phyloP scores from a whole-genome alignment of 192 early-diverging fungal species.

The Haplosporangium gracile region DNA sequence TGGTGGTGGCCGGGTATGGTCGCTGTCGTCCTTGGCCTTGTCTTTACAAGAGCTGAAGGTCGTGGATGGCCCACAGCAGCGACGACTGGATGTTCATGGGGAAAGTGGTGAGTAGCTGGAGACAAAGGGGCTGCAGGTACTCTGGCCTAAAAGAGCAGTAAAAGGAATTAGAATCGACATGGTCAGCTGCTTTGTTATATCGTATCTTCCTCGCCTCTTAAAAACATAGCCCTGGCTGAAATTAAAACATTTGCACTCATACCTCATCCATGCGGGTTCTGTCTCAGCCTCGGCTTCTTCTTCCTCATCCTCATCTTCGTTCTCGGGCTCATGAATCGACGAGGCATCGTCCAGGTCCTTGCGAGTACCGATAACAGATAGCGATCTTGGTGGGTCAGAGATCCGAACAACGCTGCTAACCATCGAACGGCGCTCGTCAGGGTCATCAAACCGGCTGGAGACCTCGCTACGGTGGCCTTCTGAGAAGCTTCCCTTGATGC shows the following conservation, averaged over 20 bases:
- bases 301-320: slow-evolving; percentile 15
- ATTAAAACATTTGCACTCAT: background rate
- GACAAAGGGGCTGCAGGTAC: slow-evolving; percentile 51
- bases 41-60: slow-evolving; percentile 39
- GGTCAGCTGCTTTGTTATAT: background rate
- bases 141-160: slow-evolving; percentile 28
- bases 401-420: slow-evolving; percentile 45
- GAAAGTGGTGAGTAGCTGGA: slow-evolving; percentile 49
- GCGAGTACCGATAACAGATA: background rate
- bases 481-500: slow-evolving; percentile 32
- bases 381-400: slow-evolving; percentile 14
- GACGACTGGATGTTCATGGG: slow-evolving; percentile 57
- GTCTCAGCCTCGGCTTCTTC: slow-evolving; percentile 22
- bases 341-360: slow-evolving; percentile 27
- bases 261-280: slow-evolving; percentile 54
- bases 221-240: background rate
- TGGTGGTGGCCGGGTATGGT: background rate
- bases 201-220: background rate
- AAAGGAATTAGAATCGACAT: background rate
- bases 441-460: slow-evolving; percentile 40
- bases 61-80: slow-evolving; percentile 48
- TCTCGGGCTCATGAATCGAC: slow-evolving; percentile 34
- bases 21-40: background rate
- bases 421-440: slow-evolving; percentile 37
- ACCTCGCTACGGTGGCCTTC: slow-evolving; percentile 50